Percentiles rank a stretch among this genome's conserved stretches.
Evolutionary conservation across 1,139 yeast species (phyloP).

Genomic region (Trichomonascaceae sp.): DNA sequence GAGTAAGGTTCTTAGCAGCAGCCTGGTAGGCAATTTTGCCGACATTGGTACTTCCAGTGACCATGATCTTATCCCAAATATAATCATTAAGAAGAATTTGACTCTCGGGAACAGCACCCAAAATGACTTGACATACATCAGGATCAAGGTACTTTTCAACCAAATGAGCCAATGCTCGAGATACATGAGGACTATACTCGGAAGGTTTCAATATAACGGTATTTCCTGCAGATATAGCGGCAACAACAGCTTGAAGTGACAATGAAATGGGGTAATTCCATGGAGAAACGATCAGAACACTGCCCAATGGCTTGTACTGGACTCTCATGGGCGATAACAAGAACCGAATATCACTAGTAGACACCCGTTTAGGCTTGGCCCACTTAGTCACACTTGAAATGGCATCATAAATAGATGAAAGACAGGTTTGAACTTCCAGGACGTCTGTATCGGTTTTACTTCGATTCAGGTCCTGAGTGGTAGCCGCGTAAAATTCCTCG

Average conservation of each 20-base stretch:
- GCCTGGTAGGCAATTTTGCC: conserved; percentile 73
- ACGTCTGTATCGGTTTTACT: conserved; percentile 53
- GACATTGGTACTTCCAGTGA: conserved; percentile 75
- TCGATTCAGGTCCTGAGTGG: conserved; percentile 62
- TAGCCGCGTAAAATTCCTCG: conserved; percentile 51
- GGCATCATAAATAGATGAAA: conserved; percentile 54
- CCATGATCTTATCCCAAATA: conserved; percentile 75
- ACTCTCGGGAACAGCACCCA: conserved; percentile 72
- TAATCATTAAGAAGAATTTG: conserved; percentile 52
- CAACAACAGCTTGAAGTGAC: conserved; percentile 60
- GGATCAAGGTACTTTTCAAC: conserved; percentile 49
- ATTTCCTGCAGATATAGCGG: conserved; percentile 87
- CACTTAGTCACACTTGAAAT: conserved; percentile 58
- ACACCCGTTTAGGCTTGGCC: conserved; percentile 49
- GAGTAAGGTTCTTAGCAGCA: conserved; percentile 82
- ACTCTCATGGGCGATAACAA: conserved; percentile 45
- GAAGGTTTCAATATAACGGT: conserved; percentile 75
- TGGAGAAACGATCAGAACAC: conserved; percentile 70
- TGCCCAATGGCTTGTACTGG: conserved; percentile 69
- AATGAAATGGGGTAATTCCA: conserved; percentile 80
- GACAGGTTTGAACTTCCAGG: conserved; percentile 48
- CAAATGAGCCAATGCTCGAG: conserved; percentile 51
- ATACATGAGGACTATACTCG: conserved; percentile 63
- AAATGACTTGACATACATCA: conserved; percentile 54
- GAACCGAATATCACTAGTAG: conserved; percentile 42